These are phyloP conservation scores for Penicillium decumbens DNA, from an alignment of 2,329 filamentous ascomycete genomes.

Conservation along the genomic window DNA sequence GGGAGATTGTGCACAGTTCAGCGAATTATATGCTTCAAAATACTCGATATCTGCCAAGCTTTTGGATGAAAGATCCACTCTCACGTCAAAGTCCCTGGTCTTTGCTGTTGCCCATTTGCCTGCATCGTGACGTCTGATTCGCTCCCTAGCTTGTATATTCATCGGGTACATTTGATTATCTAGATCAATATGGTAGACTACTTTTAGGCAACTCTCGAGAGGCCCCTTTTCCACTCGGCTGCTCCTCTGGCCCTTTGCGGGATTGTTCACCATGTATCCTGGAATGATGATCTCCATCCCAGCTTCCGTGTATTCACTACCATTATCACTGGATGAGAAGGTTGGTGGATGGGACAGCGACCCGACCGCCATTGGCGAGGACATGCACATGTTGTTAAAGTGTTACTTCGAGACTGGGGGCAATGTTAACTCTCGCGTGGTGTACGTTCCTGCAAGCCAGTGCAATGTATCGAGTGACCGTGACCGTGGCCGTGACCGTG, in stretches of 20 bases:
- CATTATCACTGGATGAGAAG: constrained; percentile 61
- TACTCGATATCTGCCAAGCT: neutral
- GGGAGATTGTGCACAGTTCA: neutral
- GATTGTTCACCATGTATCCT: constrained; percentile 63
- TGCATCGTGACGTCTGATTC: neutral
- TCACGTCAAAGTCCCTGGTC: neutral
- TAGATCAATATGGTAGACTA: neutral
- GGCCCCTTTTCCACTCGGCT: neutral
- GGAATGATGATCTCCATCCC: constrained; percentile 63
- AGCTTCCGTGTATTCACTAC: constrained; percentile 68
- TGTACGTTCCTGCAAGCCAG: constrained; percentile 67
- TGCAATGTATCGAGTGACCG: constrained; percentile 62
- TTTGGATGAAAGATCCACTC: neutral
- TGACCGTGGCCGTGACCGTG: constrained; percentile 39
- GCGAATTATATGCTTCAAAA: neutral
- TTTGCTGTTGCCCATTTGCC: neutral
- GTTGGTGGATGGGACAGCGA: constrained; percentile 70
- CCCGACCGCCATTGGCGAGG: constrained; percentile 68
- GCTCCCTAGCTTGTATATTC: neutral
- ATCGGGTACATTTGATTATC: neutral
- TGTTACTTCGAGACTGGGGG: constrained; percentile 71
- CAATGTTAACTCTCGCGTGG: constrained; percentile 59
- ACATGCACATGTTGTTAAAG: constrained; percentile 73
- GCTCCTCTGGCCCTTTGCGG: constrained; percentile 66
- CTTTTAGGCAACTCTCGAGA: neutral